Percentiles rank a stretch among this genome's conserved stretches.
phyloP scores from a whole-genome alignment of 2,329 filamentous ascomycete genomes.

The Blumeria hordei region DNA sequence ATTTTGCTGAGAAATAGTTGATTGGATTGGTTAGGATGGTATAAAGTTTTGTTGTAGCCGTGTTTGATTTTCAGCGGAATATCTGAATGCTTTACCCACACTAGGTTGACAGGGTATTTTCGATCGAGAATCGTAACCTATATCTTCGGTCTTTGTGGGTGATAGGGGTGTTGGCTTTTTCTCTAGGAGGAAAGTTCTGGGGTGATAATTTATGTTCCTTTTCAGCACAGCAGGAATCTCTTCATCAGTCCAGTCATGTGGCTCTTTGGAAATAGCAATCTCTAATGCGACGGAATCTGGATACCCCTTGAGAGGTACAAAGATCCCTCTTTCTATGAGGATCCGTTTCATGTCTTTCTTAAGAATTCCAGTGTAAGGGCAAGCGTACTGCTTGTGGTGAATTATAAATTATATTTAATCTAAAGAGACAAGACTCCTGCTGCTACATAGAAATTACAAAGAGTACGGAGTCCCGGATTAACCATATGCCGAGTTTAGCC shows the following conservation, averaged over 20 bases:
- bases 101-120: too few species aligned
- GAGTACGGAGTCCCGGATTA: too few species aligned
- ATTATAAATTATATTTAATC: too few species aligned
- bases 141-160: too few species aligned
- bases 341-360: background rate
- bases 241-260: background rate
- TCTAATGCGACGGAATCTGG: background rate
- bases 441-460: too few species aligned
- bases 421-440: too few species aligned
- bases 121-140: too few species aligned
- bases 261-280: background rate
- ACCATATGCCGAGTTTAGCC: too few species aligned
- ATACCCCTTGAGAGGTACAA: background rate
- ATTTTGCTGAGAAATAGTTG: background rate
- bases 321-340: background rate
- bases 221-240: background rate
- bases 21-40: background rate
- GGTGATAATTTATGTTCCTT: background rate
- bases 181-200: background rate
- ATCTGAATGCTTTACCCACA: too few species aligned
- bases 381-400: too few species aligned
- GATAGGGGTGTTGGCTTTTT: too few species aligned
- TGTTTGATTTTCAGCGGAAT: background rate
- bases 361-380: background rate
- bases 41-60: background rate